A percentile compares a stretch with the other conserved stretches of the same genome.
Evolutionary conservation across 306 rosid species (phyloP).

Genomic region (Cicer chorassanicum): DNA sequence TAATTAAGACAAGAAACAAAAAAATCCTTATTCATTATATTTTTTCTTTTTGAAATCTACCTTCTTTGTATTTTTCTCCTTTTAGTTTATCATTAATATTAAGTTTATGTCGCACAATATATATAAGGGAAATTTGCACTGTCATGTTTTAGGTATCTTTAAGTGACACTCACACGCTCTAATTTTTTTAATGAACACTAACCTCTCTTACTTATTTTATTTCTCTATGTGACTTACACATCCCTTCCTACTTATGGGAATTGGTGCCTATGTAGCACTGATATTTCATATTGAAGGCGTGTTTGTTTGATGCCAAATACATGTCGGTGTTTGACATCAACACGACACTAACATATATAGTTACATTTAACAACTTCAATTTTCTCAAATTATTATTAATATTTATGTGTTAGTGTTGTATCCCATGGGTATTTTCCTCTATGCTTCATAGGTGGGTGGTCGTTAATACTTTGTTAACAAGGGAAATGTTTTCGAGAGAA

Average conservation of each 20-base stretch:
- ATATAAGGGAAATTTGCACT: neutral
- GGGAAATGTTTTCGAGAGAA: no score
- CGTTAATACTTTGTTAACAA: no score
- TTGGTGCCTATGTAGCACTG: neutral
- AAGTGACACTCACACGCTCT: neutral
- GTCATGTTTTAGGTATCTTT: neutral
- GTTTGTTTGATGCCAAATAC: no score
- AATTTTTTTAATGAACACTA: neutral
- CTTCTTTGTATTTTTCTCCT: neutral
- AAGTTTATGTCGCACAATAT: neutral
- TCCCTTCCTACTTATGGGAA: neutral
- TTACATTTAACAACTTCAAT: no score
- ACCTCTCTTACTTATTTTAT: neutral
- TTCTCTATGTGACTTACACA: neutral
- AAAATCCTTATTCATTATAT: neutral
- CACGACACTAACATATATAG: no score
- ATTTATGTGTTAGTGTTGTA: no score
- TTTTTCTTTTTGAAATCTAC: neutral
- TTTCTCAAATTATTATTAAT: no score
- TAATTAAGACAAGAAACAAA: constrained; percentile 32
- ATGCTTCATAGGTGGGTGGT: no score
- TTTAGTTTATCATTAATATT: neutral
- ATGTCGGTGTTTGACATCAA: no score
- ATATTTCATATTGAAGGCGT: no score
- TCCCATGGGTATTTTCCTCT: no score